Conservation (phyloP, 345 rosid species). For the Gossypium thurberi region DNA sequence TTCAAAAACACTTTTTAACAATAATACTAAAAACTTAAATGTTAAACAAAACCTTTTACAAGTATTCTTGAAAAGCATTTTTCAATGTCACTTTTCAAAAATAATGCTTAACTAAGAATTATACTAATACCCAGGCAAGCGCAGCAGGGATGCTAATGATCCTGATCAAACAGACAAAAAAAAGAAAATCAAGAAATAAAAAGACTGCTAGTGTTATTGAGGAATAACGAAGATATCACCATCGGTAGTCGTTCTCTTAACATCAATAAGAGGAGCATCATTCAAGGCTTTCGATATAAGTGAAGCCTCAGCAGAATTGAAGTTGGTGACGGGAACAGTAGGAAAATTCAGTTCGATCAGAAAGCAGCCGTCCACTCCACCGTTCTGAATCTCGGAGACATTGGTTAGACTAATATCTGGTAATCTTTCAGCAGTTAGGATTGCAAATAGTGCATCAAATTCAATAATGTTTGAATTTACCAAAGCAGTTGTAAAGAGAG, state of each 20-base stretch:
- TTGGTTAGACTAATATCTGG: constrained; percentile 14
- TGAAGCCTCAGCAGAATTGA: constrained; percentile 21
- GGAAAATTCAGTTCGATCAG: constrained; percentile 63
- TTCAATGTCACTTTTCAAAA: too few species aligned
- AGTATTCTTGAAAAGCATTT: too few species aligned
- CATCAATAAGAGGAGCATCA: constrained; percentile 44
- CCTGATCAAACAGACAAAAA: background rate
- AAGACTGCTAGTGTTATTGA: background rate
- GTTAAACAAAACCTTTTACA: too few species aligned
- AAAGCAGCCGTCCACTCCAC: constrained; percentile 5
- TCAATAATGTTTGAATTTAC: constrained; percentile 48
- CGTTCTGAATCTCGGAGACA: constrained; percentile 20
- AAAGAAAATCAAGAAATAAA: too few species aligned
- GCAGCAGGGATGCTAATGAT: too few species aligned
- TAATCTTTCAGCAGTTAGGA: constrained; percentile 51
- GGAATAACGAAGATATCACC: constrained; percentile 38
- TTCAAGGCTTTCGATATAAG: constrained; percentile 42
- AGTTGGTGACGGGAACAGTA: constrained; percentile 25
- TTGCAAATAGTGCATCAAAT: constrained; percentile 57
- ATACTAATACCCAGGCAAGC: too few species aligned
- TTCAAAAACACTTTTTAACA: too few species aligned
- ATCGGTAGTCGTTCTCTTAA: constrained; percentile 31
- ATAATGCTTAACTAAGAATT: too few species aligned
- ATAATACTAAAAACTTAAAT: too few species aligned
- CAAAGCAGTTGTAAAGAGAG: constrained; percentile 46